Percentiles rank a stretch among this genome's conserved stretches.
phyloP scores from a whole-genome alignment of 2,329 filamentous ascomycete genomes.

The Fusarium pseudoanthophilum region DNA sequence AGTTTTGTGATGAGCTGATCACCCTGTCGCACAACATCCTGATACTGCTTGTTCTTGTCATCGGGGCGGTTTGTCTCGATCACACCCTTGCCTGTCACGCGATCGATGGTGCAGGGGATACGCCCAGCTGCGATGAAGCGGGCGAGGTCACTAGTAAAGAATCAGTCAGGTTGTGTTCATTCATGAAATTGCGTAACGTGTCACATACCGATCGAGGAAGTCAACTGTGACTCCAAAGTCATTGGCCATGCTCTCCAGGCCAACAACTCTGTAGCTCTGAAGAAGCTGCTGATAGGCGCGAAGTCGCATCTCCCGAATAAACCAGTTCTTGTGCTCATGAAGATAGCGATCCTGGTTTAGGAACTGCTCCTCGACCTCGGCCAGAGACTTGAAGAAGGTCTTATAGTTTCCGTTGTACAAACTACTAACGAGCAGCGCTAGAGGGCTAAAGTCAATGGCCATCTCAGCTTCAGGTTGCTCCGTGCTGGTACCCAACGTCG shows the following conservation, averaged over 20 bases:
- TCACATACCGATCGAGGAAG: constrained; percentile 87
- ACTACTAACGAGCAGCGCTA: constrained; percentile 88
- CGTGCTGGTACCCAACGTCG: constrained; percentile 77
- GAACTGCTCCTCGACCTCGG: constrained; percentile 92
- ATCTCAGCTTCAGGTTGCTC: constrained; percentile 83
- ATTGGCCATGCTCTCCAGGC: constrained; percentile 95
- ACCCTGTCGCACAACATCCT: constrained; percentile 96
- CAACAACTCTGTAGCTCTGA: constrained; percentile 96
- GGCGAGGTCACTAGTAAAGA: constrained; percentile 78
- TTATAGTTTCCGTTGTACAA: constrained; percentile 95
- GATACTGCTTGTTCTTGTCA: constrained; percentile 99
- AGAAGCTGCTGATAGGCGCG: constrained; percentile 96
- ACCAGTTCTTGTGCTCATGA: constrained; percentile 96
- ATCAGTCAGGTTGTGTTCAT: constrained; percentile 1
- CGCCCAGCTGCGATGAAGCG: constrained; percentile 96
- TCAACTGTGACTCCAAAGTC: constrained; percentile 98
- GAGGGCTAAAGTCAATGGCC: constrained; percentile 87
- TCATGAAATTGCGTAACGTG: not conserved
- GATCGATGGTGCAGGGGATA: constrained; percentile 96
- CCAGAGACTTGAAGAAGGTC: constrained; percentile 90
- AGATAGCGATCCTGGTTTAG: constrained; percentile 94
- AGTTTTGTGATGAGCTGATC: constrained; percentile 98
- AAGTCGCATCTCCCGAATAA: constrained; percentile 97
- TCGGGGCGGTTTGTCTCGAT: constrained; percentile 98
- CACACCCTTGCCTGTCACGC: constrained; percentile 93